phyloP scores from a whole-genome alignment of 108 stramenopile genomes.

The Seminavis robusta region DNA sequence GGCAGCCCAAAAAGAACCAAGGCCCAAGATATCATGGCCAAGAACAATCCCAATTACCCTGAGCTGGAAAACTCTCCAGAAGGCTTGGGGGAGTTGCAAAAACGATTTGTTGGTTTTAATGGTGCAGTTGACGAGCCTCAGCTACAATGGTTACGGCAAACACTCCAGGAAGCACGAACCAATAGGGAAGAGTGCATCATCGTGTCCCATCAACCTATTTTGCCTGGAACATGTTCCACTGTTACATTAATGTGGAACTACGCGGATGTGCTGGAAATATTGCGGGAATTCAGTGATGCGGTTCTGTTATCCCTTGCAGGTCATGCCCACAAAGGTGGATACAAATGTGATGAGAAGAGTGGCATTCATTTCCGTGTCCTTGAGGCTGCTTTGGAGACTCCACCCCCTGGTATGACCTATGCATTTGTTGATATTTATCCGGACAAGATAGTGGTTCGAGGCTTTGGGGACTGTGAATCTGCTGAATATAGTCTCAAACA shows the following conservation, averaged over 20 bases:
- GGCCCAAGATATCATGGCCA: conserved; percentile 47
- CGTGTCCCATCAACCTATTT: conserved; percentile 74
- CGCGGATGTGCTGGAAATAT: conserved; percentile 44
- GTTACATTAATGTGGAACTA: conserved; percentile 84
- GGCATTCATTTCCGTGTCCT: conserved; percentile 84
- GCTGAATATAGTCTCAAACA: conserved; percentile 71
- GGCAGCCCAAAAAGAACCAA: conserved; percentile 51
- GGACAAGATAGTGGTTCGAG: conserved; percentile 55
- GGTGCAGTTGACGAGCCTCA: conserved; percentile 68
- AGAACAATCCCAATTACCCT: conserved; percentile 70
- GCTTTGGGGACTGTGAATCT: conserved; percentile 68
- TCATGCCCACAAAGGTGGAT: conserved; percentile 85
- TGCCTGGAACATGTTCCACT: conserved; percentile 54
- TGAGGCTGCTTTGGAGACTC: conserved; percentile 75
- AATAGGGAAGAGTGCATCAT: conserved; percentile 58
- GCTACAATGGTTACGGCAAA: conserved; percentile 58
- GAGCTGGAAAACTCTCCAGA: conserved; percentile 73
- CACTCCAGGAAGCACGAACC: conserved; percentile 37
- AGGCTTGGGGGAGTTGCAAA: conserved; percentile 48
- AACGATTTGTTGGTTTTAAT: conserved; percentile 84
- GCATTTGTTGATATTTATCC: conserved; percentile 64
- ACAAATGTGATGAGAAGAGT: conserved; percentile 56
- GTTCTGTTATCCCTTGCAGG: conserved; percentile 72
- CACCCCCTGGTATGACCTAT: conserved; percentile 59
- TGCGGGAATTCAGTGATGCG: conserved; percentile 55